Percentiles rank a stretch among this genome's conserved stretches.
These are phyloP conservation scores for Verticillium tricorpus DNA, from an alignment of 2,329 filamentous ascomycete genomes.

Conservation along the genomic window DNA sequence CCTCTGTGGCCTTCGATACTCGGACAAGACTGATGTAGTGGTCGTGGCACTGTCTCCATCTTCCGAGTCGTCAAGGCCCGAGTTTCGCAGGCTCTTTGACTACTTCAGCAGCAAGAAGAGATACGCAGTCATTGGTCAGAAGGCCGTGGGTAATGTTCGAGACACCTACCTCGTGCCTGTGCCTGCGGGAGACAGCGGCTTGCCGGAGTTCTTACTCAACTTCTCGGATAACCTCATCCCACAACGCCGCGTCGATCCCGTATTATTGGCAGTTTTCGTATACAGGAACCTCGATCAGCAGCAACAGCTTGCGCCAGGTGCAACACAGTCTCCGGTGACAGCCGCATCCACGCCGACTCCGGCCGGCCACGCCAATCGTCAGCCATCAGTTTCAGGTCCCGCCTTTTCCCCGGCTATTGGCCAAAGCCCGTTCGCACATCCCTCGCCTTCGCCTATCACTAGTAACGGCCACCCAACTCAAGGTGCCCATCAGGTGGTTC, in stretches of 20 bases:
- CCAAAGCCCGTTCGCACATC: slow-evolving; percentile 21
- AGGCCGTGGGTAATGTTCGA: slow-evolving; percentile 68
- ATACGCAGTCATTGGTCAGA: slow-evolving; percentile 83
- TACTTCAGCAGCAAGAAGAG: slow-evolving; percentile 81
- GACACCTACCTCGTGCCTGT: slow-evolving; percentile 92
- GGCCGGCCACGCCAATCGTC: slow-evolving; percentile 31
- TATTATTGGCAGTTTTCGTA: slow-evolving; percentile 81
- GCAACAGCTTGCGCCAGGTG: slow-evolving; percentile 18
- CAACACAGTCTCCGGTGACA: slow-evolving; percentile 16
- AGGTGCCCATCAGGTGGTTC: slow-evolving; percentile 13
- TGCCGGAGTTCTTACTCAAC: slow-evolving; percentile 84
- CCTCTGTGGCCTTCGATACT: slow-evolving; percentile 80
- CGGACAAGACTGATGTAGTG: slow-evolving; percentile 75
- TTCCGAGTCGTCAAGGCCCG: slow-evolving; percentile 52
- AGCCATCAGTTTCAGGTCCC: slow-evolving; percentile 44
- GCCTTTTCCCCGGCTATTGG: slow-evolving; percentile 42
- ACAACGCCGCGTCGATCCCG: slow-evolving; percentile 63
- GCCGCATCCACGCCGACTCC: slow-evolving; percentile 30
- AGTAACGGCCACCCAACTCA: slow-evolving; percentile 13
- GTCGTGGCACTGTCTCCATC: slow-evolving; percentile 69
- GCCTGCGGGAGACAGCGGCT: slow-evolving; percentile 61
- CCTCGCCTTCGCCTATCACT: background rate
- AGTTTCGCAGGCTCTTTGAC: slow-evolving; percentile 74
- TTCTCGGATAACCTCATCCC: slow-evolving; percentile 82
- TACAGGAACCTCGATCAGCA: slow-evolving; percentile 55